Base-by-base conservation (phyloP, 345 rosid genomes). In the Excoecaria agallocha region DNA sequence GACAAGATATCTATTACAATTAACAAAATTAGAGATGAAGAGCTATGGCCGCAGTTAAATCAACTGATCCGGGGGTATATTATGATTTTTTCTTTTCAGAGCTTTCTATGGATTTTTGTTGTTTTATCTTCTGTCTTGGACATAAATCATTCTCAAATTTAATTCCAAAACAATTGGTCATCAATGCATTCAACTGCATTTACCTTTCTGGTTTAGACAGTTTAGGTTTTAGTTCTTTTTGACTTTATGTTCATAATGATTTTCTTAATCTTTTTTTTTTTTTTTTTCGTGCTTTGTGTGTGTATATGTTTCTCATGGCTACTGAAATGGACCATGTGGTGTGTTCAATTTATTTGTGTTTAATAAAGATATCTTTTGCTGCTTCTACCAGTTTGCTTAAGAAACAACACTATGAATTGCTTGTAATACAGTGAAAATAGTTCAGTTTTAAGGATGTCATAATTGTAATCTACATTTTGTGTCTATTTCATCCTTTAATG, bases 21-120 rank as follows among this genome's bases (percentile, higher is more conserved):
- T 72, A 96, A 85, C 79, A 96, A 88, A 89, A 93, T 93, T 61
- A 88, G 97, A 77, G 98, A 96, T 22, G 99, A 93, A 82, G 99
- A 96, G 75, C 81, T 96, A 5, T 96, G 98, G 97, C 99, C 98
- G 3, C 98, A 90, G 57, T 81, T 93, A 3, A 85, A 85, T 75
- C 96, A 90, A 77, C 85, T 96, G 78, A 93, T 96, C 73, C 86
- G 86, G 76, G 99, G 97, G 99, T 96, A 88, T 71, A 81, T 69
- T 43, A 71, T 11, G 45, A 58, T 62, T 60, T 54, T 52, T 8
- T 70, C 58, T 72, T 48, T 49, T 57, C 76, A 17, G 41, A 48
- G 62, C 6, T 71, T 64, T 52, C 59, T 48, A 8, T 46, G 6
- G 45, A 10, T 12, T 45, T 63, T 41, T 45, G 48, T 25, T 24